Evolutionary conservation across 805 yeast species (phyloP), one percentile per base, ranked within the genome.

Genomic region (Metschnikowia cerradonensis): DNA sequence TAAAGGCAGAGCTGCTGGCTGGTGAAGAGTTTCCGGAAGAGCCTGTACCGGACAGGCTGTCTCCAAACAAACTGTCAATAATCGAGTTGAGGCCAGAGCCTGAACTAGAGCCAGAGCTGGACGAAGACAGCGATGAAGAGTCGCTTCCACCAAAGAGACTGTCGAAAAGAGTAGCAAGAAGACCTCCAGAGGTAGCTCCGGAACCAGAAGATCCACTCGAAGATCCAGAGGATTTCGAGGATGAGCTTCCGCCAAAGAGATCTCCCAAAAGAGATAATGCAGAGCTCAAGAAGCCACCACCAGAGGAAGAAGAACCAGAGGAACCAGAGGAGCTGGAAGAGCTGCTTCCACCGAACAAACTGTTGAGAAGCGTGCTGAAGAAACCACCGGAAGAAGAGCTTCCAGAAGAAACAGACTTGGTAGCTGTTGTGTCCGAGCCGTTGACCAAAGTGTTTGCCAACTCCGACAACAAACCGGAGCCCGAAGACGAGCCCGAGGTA

Each of bases 391-490:
- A 45, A 8, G 55, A 51, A 2, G 52, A 36, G 11, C 49, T 11
- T 2, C 56, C 22, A n/a, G 50, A 15, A 5, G 51, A 31, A 17
- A 42, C 38, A 6, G 43, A 35, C 14, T 42, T 19, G 13, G 42
- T 13, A 19, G 54, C 15, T 33, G 50, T 26, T 17, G 48, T 41
- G 19, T 44, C 48, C 2, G 47, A 35, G 10, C 34, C 14, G 22
- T 40, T 42, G 23, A 50, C 23, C 34, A 57, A 57, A 11, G 54
- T 47, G 30, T 22, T 45, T 14, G 53, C 44, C 41, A 57, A 44
- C 36, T 51, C 53, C 13, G 54, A 46, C 26, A 55, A 54, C 43
- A 57, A 51, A 22, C 58, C 57, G 6, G 47, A 26, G 19, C 55
- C 54, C 17, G 51, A 43, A 26, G 52, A 48, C 4, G 52, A 37